Conservation (phyloP, 2,329 filamentous ascomycete species). For the Aureobasidium namibiae region DNA sequence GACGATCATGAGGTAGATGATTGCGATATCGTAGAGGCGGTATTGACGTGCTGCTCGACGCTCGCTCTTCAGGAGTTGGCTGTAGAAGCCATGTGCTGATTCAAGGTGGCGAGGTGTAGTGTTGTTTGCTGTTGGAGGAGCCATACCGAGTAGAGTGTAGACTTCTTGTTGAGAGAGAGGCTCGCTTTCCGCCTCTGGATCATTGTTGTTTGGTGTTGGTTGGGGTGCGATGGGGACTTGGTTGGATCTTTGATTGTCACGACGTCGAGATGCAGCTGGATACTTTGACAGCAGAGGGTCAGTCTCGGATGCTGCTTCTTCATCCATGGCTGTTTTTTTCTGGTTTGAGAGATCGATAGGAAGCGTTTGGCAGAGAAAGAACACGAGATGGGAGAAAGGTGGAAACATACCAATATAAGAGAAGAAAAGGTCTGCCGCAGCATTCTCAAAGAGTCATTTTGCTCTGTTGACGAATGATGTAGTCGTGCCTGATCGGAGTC, state of each 20-base stretch:
- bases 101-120: constrained; percentile 21
- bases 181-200: constrained; percentile 16
- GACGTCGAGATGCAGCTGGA: not conserved
- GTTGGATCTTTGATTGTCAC: not conserved
- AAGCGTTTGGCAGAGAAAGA: not conserved
- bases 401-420: constrained; percentile 16
- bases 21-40: constrained; percentile 23
- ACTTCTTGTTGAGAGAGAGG: constrained; percentile 21
- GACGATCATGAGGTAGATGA: constrained; percentile 24
- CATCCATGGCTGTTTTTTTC: not conserved
- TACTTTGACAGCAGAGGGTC: constrained; percentile 6
- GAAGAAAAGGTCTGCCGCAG: constrained; percentile 16
- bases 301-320: constrained; percentile 2
- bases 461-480: constrained; percentile 2
- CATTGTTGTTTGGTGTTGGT: constrained; percentile 17
- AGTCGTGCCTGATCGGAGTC: constrained; percentile 17
- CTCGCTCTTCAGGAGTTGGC: constrained; percentile 16
- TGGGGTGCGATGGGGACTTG: not conserved
- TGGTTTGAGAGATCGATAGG: not conserved
- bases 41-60: constrained; percentile 23
- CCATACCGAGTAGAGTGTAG: constrained; percentile 26
- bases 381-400: not conserved
- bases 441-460: constrained; percentile 10
- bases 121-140: constrained; percentile 15
- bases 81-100: constrained; percentile 23